Evolutionary conservation across 441 rosid genomes (phyloP).

Genomic region (Flueggea neowawraea): DNA sequence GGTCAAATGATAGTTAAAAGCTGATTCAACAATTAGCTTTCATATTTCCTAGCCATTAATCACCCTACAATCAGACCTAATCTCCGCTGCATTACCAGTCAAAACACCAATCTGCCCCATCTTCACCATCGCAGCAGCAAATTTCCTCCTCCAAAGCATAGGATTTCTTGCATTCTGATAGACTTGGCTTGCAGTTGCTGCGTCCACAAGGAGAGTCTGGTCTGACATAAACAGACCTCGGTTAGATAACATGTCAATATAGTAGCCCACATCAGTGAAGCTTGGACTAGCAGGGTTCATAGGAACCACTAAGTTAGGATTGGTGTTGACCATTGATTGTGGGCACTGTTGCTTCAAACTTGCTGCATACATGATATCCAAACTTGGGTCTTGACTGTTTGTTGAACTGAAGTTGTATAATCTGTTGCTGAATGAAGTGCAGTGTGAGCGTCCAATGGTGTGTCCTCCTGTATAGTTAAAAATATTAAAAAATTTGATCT

Average conservation of each 20-base stretch:
- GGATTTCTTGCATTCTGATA: conserved; percentile 21
- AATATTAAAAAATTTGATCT: no score
- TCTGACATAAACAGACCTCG: conserved; percentile 50
- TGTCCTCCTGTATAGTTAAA: conserved; percentile 35
- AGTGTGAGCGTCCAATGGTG: conserved; percentile 51
- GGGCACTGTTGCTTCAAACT: conserved; percentile 43
- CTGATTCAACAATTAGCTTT: no score
- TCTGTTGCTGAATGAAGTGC: conserved; percentile 39
- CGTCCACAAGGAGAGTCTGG: conserved; percentile 36
- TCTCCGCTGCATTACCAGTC: conserved; percentile 45
- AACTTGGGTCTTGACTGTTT: conserved; percentile 34
- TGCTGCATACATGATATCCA: conserved; percentile 35
- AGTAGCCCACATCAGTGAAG: conserved; percentile 34
- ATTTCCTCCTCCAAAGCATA: conserved; percentile 30
- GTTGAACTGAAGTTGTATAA: conserved; percentile 42
- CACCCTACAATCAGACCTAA: conserved; percentile 56
- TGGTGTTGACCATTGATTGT: conserved; percentile 9
- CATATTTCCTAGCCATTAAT: conserved; percentile 23
- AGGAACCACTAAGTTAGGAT: conserved; percentile 37
- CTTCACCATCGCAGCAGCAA: conserved; percentile 65
- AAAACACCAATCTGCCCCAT: conserved; percentile 53
- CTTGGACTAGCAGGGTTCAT: conserved; percentile 39
- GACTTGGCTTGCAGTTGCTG: conserved; percentile 32
- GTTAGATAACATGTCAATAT: conserved; percentile 22
- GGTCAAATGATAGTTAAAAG: no score